Evolutionary conservation across 768 basidiomycete genomes (phyloP).

Genomic region (Tricholoma matsutake): DNA sequence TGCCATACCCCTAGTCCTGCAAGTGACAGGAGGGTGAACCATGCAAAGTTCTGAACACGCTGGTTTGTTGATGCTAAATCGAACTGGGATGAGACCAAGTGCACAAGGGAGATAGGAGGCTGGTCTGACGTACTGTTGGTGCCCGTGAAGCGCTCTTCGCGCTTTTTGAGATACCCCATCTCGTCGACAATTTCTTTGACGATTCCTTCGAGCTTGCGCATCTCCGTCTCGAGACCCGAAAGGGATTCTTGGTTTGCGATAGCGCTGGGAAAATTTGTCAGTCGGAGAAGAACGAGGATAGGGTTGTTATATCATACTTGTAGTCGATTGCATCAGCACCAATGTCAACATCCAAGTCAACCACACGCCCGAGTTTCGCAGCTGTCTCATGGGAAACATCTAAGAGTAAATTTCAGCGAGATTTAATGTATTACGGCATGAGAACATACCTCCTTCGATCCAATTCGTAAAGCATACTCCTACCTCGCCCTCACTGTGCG

Average conservation of each 20-base stretch:
- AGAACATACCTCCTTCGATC: slow-evolving; percentile 62
- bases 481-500: slow-evolving; percentile 90
- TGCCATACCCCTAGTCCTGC: slow-evolving; percentile 89
- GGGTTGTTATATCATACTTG: slow-evolving; percentile 59
- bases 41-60: slow-evolving; percentile 91
- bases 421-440: neutral
- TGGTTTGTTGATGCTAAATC: slow-evolving; percentile 80
- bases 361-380: slow-evolving; percentile 53
- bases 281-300: neutral
- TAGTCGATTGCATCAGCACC: slow-evolving; percentile 99
- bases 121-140: slow-evolving; percentile 73
- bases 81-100: neutral
- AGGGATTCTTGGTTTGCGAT: slow-evolving; percentile 98
- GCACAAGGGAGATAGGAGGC: neutral
- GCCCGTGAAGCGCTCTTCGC: slow-evolving; percentile 84
- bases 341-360: slow-evolving; percentile 96
- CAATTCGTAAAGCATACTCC: slow-evolving; percentile 93
- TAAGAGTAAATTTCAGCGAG: slow-evolving; percentile 19
- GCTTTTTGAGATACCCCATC: slow-evolving; percentile 81
- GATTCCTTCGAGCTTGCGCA: slow-evolving; percentile 94
- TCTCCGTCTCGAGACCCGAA: slow-evolving; percentile 94
- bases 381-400: slow-evolving; percentile 47
- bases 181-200: slow-evolving; percentile 95
- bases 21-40: slow-evolving; percentile 80
- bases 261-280: slow-evolving; percentile 52